Conservation (phyloP, 1,284 basidiomycete species). For the Cryptococcus sp. region DNA sequence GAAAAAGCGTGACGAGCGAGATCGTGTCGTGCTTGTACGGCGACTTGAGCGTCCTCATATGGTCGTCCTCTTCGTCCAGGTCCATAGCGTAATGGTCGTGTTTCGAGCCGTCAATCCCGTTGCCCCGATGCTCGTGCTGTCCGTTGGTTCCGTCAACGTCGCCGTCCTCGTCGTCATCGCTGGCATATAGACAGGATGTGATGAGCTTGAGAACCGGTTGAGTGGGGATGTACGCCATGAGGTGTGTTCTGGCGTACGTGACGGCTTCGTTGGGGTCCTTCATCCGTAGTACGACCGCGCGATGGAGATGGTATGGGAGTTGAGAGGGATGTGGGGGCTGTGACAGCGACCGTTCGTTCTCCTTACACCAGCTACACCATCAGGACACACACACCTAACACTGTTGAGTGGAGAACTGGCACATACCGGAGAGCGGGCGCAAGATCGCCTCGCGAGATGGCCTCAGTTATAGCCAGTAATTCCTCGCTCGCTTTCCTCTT, state of each 20-base stretch:
- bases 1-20: slow-evolving; percentile 74
- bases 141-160: slow-evolving; percentile 29
- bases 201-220: slow-evolving; percentile 65
- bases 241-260: slow-evolving; percentile 63
- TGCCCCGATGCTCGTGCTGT: background rate
- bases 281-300: slow-evolving; percentile 73
- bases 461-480: slow-evolving; percentile 66
- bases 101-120: no score
- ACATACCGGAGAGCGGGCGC: slow-evolving; percentile 66
- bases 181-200: slow-evolving; percentile 59
- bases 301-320: slow-evolving; percentile 79
- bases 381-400: no score
- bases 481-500: slow-evolving; percentile 61
- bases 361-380: slow-evolving; percentile 64
- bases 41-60: slow-evolving; percentile 2
- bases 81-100: slow-evolving; percentile 1
- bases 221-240: slow-evolving; percentile 65
- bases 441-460: slow-evolving; percentile 63
- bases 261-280: slow-evolving; percentile 56
- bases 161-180: slow-evolving; percentile 50
- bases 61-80: background rate
- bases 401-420: slow-evolving; percentile 6
- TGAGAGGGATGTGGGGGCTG: slow-evolving; percentile 59
- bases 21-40: slow-evolving; percentile 33
- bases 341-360: slow-evolving; percentile 61